These are phyloP conservation scores for Pichia terricola DNA, from an alignment of 1,139 yeast genomes.

Conservation along the genomic window DNA sequence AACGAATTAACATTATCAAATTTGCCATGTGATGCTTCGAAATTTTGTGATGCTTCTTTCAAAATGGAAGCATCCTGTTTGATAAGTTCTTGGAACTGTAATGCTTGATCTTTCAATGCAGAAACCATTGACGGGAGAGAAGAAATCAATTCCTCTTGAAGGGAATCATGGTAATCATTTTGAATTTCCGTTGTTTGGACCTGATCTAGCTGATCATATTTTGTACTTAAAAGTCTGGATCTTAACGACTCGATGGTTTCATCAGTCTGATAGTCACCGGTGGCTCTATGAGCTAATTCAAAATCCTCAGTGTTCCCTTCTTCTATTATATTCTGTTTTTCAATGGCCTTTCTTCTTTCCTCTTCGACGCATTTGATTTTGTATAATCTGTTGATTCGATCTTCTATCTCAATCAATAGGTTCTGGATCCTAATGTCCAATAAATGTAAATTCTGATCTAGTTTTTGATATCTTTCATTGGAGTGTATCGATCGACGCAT, in stretches of 20 bases:
- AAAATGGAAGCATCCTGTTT: constrained; percentile 23
- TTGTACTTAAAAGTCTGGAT: constrained; percentile 18
- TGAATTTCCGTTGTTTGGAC: constrained; percentile 15
- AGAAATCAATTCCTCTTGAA: constrained; percentile 25
- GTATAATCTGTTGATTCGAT: neutral
- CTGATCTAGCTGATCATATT: constrained; percentile 18
- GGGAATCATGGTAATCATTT: constrained; percentile 22
- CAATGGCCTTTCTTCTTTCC: too few species aligned
- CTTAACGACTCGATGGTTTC: constrained; percentile 20
- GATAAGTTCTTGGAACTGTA: constrained; percentile 23
- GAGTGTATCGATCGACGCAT: neutral
- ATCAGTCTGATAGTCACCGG: neutral
- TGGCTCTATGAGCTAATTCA: too few species aligned
- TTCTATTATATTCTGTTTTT: too few species aligned
- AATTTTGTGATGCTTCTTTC: constrained; percentile 24
- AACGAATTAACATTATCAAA: constrained; percentile 20
- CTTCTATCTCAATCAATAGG: neutral
- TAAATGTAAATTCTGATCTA: neutral
- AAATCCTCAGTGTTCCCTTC: too few species aligned
- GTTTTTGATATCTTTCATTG: neutral
- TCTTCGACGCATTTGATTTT: too few species aligned
- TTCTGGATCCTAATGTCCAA: neutral
- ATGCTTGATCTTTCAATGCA: constrained; percentile 22
- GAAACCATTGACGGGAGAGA: constrained; percentile 23
- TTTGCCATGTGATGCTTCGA: constrained; percentile 22